Percentiles rank a stretch among this genome's conserved stretches.
Evolutionary conservation across 179 eudicot species (phyloP).

Genomic region (Silene noctiflora): DNA sequence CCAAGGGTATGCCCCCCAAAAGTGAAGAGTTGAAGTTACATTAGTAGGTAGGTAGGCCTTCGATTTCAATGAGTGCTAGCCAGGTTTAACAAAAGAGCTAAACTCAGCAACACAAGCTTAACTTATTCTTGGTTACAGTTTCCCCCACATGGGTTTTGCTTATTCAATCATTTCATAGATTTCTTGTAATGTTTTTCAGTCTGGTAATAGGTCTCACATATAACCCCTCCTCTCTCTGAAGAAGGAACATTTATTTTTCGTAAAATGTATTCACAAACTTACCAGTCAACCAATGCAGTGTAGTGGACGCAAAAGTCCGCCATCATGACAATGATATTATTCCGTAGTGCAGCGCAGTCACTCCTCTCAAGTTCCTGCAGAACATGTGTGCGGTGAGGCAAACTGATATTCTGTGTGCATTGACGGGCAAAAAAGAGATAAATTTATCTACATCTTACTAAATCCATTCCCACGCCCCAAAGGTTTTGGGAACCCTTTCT

Average conservation of each 20-base stretch:
- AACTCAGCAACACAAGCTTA: not conserved
- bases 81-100: not conserved
- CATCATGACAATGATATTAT: slow-evolving; percentile 83
- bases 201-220: slow-evolving; percentile 1
- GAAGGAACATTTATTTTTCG: not conserved
- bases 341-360: slow-evolving; percentile 80
- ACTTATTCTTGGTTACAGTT: not conserved
- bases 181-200: not conserved
- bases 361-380: slow-evolving; percentile 93
- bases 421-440: not conserved
- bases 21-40: not conserved
- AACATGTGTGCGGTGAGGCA: slow-evolving; percentile 22
- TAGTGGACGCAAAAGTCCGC: slow-evolving; percentile 95
- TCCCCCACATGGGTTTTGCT: not conserved
- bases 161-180: not conserved
- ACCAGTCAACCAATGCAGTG: slow-evolving; percentile 97
- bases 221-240: not conserved
- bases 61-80: not conserved
- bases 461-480: no score
- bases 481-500: no score
- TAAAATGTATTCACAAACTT: slow-evolving; percentile 19
- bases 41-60: not conserved
- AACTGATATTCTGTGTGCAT: slow-evolving; percentile 3
- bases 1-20: not conserved
- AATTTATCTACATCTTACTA: not conserved